A percentile compares a stretch with the other conserved stretches of the same genome.
Evolutionary conservation across 2,329 filamentous ascomycete genomes (phyloP).

Genomic region (Colletotrichum siamense): DNA sequence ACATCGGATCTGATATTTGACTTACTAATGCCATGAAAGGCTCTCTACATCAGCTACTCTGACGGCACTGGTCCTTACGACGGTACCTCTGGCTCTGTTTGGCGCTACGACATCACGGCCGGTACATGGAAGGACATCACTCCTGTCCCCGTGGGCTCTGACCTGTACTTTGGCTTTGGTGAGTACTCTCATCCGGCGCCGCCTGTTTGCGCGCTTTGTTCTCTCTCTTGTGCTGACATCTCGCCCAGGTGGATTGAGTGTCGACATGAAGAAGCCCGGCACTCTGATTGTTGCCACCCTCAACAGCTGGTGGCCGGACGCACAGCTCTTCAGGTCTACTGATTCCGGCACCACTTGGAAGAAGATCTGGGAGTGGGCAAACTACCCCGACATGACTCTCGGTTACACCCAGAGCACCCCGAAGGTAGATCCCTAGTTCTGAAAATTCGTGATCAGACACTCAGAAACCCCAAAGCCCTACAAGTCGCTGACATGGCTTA

Average conservation of each 20-base stretch:
- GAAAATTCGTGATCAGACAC: too few species aligned
- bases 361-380: slow-evolving; percentile 56
- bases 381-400: slow-evolving; percentile 47
- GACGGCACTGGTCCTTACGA: slow-evolving; percentile 64
- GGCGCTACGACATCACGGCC: slow-evolving; percentile 56
- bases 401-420: slow-evolving; percentile 52
- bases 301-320: slow-evolving; percentile 67
- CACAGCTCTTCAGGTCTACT: slow-evolving; percentile 59
- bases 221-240: fast-evolving
- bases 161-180: slow-evolving; percentile 60
- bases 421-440: slow-evolving; percentile 28
- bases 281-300: slow-evolving; percentile 61
- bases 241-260: slow-evolving; percentile 45
- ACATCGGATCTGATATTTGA: slow-evolving; percentile 46
- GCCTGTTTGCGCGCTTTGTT: fast-evolving
- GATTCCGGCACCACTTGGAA: slow-evolving; percentile 62
- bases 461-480: too few species aligned
- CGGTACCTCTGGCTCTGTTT: slow-evolving; percentile 57
- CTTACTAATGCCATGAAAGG: slow-evolving; percentile 36
- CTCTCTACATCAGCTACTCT: slow-evolving; percentile 60
- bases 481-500: neutral
- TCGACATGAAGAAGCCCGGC: slow-evolving; percentile 59
- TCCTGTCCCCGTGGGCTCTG: slow-evolving; percentile 48
- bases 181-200: neutral
- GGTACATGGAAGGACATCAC: slow-evolving; percentile 62